These are phyloP conservation scores for Fusarium luffae DNA, from an alignment of 2,329 filamentous ascomycete species.

Conservation along the genomic window DNA sequence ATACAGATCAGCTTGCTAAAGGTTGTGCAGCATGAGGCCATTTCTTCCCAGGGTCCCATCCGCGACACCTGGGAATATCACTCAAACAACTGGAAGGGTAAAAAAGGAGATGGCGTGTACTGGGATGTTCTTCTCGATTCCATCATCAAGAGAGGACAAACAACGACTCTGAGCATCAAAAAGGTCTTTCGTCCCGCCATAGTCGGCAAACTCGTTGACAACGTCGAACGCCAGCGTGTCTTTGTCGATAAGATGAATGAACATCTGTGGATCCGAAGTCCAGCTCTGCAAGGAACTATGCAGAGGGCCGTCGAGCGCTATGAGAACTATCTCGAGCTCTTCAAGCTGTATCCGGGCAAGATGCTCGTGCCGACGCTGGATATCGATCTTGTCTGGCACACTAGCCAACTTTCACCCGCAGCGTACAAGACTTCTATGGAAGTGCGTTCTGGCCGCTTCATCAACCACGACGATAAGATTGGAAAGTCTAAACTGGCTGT, in stretches of 20 bases:
- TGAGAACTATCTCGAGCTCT: constrained; percentile 50
- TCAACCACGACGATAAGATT: constrained; percentile 45
- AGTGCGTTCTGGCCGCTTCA: constrained; percentile 39
- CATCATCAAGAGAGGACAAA: constrained; percentile 14
- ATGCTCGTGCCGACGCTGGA: constrained; percentile 54
- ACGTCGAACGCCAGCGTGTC: constrained; percentile 47
- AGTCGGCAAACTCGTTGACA: constrained; percentile 9
- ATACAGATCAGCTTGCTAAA: not conserved
- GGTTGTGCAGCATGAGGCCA: constrained; percentile 18
- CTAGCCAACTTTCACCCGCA: constrained; percentile 52
- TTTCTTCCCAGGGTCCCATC: constrained; percentile 27
- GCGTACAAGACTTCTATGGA: constrained; percentile 41
- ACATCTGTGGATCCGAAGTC: constrained; percentile 53
- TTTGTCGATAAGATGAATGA: constrained; percentile 55
- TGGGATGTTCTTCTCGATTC: constrained; percentile 2
- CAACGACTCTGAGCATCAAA: not conserved
- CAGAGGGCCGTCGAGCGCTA: constrained; percentile 52
- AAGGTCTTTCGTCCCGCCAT: not conserved
- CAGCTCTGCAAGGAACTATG: constrained; percentile 50
- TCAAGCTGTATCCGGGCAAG: constrained; percentile 50
- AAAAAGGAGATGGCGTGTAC: not conserved
- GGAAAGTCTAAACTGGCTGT: constrained; percentile 9
- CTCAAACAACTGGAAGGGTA: constrained; percentile 3
- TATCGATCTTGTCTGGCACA: constrained; percentile 57
- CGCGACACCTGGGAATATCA: constrained; percentile 20